Base-by-base conservation (phyloP, 2,329 filamentous ascomycete genomes). In the Sporothrix schenckii region DNA sequence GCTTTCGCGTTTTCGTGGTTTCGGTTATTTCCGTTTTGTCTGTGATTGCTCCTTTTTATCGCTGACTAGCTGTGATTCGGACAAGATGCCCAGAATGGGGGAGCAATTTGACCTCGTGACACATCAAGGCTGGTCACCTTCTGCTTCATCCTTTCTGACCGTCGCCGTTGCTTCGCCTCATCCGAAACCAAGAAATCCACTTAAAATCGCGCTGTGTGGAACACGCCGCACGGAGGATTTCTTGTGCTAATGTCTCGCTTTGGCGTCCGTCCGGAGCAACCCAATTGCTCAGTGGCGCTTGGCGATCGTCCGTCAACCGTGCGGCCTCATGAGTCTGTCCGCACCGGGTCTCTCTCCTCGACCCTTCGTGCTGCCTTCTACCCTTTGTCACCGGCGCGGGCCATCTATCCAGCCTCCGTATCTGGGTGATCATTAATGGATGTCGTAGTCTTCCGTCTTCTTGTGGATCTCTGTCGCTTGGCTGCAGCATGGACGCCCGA, bases 291-390 rank as follows among this genome's bases (percentile, higher is more conserved):
- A 34, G 6, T 34, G 34, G 24, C 30, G 60, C 21, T 65, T n/a
- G 47, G 44, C 61, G 47, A 52, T 52, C 34, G 13, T 11, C 47
- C n/a, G 19, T 52, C 47, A 66, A 49, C 47, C 49, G 30, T 41
- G 21, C 66, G 66, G 66, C 52, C 39, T 30, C 39, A 58, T 68
- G 52, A 68, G 66, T 68, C 52, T 68, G 52, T 53, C 66, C 66
- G 65, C 41, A 19, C n/a, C 16, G 10, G 10, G n/a, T 16, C 9
- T 41, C 16, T 21, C 39, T 7, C 13, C 21, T 65, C 41, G 41
- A 14, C 11, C 41, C 14, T 21, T 9, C 19, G 21, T 19, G 19
- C 27, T 27, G 13, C 34, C 39, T 30, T 34, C 44, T 47, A 21
- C 11, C 41, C 21, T 13, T 39, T 44, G 14, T 58, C 52, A n/a